A percentile compares a stretch with the other conserved stretches of the same genome.
Conservation (phyloP, 2,329 filamentous ascomycete genomes). For the Cladosporium sp. region DNA sequence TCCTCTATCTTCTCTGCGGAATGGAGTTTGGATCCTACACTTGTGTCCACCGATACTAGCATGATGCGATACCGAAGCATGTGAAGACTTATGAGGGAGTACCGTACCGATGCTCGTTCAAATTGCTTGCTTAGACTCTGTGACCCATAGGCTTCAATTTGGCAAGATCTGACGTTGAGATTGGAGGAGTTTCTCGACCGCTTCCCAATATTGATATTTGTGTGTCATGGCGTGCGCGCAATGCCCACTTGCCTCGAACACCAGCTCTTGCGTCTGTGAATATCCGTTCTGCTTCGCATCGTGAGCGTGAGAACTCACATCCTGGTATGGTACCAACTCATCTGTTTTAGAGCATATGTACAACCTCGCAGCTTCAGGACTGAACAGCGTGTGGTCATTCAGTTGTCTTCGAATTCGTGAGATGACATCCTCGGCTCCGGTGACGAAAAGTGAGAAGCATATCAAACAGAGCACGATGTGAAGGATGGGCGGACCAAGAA, state of each 20-base stretch:
- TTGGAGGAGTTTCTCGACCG: not conserved
- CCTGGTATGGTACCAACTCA: slow-evolving; percentile 51
- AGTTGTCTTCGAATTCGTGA: slow-evolving; percentile 11
- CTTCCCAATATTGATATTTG: slow-evolving; percentile 7
- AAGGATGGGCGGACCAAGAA: slow-evolving; percentile 14
- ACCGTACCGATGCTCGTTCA: no score
- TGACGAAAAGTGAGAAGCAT: slow-evolving; percentile 3
- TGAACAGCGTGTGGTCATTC: slow-evolving; percentile 15
- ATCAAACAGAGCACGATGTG: slow-evolving; percentile 11
- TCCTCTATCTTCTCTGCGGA: no score
- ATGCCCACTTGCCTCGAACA: slow-evolving; percentile 57
- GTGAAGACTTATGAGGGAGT: no score
- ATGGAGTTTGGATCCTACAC: no score
- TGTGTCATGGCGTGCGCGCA: slow-evolving; percentile 43
- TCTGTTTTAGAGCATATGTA: slow-evolving; percentile 60
- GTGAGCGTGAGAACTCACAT: slow-evolving; percentile 54
- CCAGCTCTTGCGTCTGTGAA: slow-evolving; percentile 41
- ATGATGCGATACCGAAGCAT: no score
- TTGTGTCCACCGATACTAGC: no score
- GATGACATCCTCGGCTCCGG: slow-evolving; percentile 12
- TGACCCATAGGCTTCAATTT: not conserved
- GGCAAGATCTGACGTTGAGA: not conserved
- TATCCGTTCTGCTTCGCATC: slow-evolving; percentile 49
- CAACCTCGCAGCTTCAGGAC: slow-evolving; percentile 37
- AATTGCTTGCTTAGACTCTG: no score